Conservation (phyloP, 768 basidiomycete species). For the Amanita rimosa region DNA sequence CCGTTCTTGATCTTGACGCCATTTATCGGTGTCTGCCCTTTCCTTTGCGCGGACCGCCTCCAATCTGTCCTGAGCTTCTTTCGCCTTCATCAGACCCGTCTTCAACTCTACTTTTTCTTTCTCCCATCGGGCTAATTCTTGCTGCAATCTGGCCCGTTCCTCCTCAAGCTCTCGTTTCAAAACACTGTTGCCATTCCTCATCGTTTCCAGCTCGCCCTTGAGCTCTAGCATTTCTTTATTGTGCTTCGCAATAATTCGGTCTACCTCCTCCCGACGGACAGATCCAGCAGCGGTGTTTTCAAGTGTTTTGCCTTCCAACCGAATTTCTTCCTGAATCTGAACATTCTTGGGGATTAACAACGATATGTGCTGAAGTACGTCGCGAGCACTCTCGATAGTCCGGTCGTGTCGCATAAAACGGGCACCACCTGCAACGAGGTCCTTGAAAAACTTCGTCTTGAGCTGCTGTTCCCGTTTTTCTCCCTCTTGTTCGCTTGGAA, state of each 20-base stretch:
- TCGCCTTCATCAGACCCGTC: neutral
- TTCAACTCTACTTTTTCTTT: neutral
- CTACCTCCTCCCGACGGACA: slow-evolving; percentile 23
- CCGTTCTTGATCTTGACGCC: neutral
- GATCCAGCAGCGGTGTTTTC: slow-evolving; percentile 25
- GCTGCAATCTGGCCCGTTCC: neutral
- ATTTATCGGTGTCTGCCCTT: neutral
- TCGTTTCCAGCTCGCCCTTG: slow-evolving; percentile 6
- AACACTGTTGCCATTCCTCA: neutral
- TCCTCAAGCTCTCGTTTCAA: neutral
- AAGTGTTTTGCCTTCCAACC: slow-evolving; percentile 13
- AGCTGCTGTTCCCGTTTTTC: slow-evolving; percentile 26
- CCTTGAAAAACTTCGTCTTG: slow-evolving; percentile 27
- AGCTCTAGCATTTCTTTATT: slow-evolving; percentile 22
- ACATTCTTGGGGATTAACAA: slow-evolving; percentile 2
- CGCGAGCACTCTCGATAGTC: slow-evolving; percentile 17
- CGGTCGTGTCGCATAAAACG: slow-evolving; percentile 22
- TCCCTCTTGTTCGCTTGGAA: slow-evolving; percentile 17
- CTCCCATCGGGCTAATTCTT: neutral
- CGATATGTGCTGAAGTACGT: slow-evolving; percentile 20
- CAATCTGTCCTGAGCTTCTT: neutral
- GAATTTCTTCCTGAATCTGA: slow-evolving; percentile 11
- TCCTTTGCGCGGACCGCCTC: neutral
- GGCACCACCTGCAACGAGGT: slow-evolving; percentile 28
- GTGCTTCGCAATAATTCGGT: slow-evolving; percentile 20